These are phyloP conservation scores for Plasmodium gonderi DNA, from an alignment of 169 alveolate species.

Conservation along the genomic window DNA sequence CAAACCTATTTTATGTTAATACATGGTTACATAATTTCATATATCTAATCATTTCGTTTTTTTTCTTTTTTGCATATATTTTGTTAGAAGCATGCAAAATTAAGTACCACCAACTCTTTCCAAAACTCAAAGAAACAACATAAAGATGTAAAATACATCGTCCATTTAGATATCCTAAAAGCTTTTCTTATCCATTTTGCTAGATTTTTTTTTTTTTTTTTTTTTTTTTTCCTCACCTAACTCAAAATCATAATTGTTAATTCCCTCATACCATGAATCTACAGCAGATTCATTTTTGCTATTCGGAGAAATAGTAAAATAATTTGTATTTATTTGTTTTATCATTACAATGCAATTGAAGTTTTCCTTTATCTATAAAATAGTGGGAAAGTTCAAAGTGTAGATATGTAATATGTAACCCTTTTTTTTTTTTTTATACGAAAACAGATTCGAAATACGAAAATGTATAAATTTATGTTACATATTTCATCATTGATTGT, in stretches of 20 bases:
- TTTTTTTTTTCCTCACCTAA: conserved; percentile 18
- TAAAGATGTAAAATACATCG: neutral
- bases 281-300: conserved; percentile 40
- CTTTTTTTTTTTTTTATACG: neutral
- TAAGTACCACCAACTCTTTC: neutral
- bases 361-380: conserved; percentile 25
- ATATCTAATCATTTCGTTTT: neutral
- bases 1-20: too few species aligned
- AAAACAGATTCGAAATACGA: neutral
- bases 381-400: neutral
- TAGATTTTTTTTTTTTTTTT: conserved; percentile 9
- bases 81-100: neutral
- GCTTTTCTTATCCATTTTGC: neutral
- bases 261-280: conserved; percentile 72
- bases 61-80: neutral
- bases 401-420: neutral
- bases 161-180: neutral
- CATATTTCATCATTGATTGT: neutral
- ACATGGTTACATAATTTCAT: too few species aligned
- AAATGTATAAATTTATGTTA: neutral
- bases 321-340: conserved; percentile 49
- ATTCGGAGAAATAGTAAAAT: conserved; percentile 21
- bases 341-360: conserved; percentile 14
- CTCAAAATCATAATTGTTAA: conserved; percentile 66
- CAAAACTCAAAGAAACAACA: neutral